Conservation (phyloP, 2,329 filamentous ascomycete species). For the Ceratocystis diversiconidia region DNA sequence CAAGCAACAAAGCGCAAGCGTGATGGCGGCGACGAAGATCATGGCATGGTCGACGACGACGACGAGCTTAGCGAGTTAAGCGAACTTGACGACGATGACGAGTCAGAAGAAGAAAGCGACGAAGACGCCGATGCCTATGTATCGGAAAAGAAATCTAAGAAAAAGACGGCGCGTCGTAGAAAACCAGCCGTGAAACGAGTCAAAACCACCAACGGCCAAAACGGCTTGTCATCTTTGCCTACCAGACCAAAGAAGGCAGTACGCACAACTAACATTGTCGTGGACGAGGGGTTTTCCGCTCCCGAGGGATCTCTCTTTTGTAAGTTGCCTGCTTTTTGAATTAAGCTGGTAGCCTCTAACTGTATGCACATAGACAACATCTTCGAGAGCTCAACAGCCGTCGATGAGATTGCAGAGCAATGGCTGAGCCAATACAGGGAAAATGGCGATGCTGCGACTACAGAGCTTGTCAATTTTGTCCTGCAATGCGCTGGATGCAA, state of each 20-base stretch:
- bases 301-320: slow-evolving; percentile 17
- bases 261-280: slow-evolving; percentile 32
- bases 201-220: slow-evolving; percentile 42
- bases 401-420: slow-evolving; percentile 42
- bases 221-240: slow-evolving; percentile 30
- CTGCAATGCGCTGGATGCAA: slow-evolving; percentile 66
- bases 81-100: slow-evolving; percentile 30
- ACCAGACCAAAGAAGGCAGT: slow-evolving; percentile 43
- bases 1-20: slow-evolving; percentile 44
- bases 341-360: not conserved
- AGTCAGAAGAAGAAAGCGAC: slow-evolving; percentile 31
- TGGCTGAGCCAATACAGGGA: slow-evolving; percentile 46
- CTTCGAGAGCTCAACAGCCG: slow-evolving; percentile 43
- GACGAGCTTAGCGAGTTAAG: slow-evolving; percentile 26
- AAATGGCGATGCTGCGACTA: slow-evolving; percentile 40
- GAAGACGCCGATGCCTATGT: slow-evolving; percentile 28
- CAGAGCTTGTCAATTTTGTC: slow-evolving; percentile 52
- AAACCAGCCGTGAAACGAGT: slow-evolving; percentile 50
- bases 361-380: slow-evolving; percentile 39
- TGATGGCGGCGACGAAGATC: slow-evolving; percentile 34
- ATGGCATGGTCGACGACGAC: slow-evolving; percentile 29
- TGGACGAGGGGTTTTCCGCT: slow-evolving; percentile 13
- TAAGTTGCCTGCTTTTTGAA: slow-evolving; percentile 19
- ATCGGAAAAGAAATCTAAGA: slow-evolving; percentile 24
- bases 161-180: slow-evolving; percentile 31